Conservation (phyloP, 2,329 filamentous ascomycete species). For the Xylariaceae sp. region DNA sequence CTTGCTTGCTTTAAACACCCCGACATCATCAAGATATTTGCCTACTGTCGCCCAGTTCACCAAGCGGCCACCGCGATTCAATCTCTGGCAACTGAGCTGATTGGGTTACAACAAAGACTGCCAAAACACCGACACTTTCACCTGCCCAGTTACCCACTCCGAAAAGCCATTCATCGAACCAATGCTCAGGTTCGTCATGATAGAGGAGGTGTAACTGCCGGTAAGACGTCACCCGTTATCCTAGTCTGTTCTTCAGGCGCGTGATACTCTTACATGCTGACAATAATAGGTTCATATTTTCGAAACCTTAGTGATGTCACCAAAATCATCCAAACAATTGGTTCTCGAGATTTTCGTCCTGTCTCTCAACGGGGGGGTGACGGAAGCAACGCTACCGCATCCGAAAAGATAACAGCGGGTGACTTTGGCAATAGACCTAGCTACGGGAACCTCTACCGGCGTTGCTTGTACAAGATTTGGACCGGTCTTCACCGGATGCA, state of each 20-base stretch:
- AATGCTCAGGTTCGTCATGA: constrained; percentile 55
- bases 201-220: constrained; percentile 51
- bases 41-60: constrained; percentile 50
- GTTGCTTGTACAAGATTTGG: constrained; percentile 43
- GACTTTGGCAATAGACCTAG: constrained; percentile 32
- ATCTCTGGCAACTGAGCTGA: constrained; percentile 42
- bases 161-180: constrained; percentile 47
- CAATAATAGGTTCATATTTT: constrained; percentile 34
- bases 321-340: constrained; percentile 39
- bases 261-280: constrained; percentile 5
- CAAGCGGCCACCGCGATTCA: constrained; percentile 46
- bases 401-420: constrained; percentile 36
- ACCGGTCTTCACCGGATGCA: constrained; percentile 46
- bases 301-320: constrained; percentile 42
- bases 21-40: constrained; percentile 48
- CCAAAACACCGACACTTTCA: constrained; percentile 40
- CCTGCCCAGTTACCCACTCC: constrained; percentile 48
- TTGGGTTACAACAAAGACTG: constrained; percentile 40
- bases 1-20: constrained; percentile 42
- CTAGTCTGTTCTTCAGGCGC: not conserved
- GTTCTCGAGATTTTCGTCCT: constrained; percentile 35
- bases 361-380: constrained; percentile 22
- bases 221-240: constrained; percentile 28
- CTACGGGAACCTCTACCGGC: constrained; percentile 35
- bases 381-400: constrained; percentile 31